Evolutionary conservation across 2,329 filamentous ascomycete species (phyloP).

Genomic region (Balansia obtecta): DNA sequence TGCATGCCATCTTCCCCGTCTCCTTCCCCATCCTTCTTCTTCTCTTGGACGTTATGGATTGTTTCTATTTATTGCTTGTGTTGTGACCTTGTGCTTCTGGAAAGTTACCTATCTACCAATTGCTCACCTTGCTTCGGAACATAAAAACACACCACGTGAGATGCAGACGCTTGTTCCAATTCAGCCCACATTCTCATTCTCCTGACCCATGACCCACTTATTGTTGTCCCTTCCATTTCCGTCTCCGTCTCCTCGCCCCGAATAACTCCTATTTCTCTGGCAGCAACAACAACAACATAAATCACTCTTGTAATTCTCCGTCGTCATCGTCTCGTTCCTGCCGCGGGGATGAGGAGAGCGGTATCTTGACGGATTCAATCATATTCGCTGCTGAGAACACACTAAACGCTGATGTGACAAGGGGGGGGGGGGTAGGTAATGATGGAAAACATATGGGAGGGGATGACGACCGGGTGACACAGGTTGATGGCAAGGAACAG

Average conservation of each 20-base stretch:
- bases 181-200: conserved; percentile 1
- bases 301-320: not conserved
- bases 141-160: conserved; percentile 4
- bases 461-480: conserved; percentile 5
- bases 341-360: not conserved
- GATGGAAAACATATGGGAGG: not conserved
- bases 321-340: not conserved
- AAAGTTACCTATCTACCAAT: conserved; percentile 6
- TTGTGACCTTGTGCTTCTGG: conserved; percentile 10
- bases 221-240: not conserved
- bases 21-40: too few relatives aligned
- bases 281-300: not conserved
- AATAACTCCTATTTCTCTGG: conserved; percentile 1
- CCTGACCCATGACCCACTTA: conserved; percentile 4
- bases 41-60: not conserved
- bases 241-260: conserved; percentile 1
- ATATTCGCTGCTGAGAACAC: conserved; percentile 7
- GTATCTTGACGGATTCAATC: conserved; percentile 1
- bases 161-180: conserved; percentile 1
- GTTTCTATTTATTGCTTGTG: conserved; percentile 7
- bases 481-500: conserved; percentile 1
- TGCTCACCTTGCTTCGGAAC: conserved; percentile 4
- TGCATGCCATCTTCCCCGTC: too few relatives aligned
- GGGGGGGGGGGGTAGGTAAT: too few relatives aligned
- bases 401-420: conserved; percentile 12